Evolutionary conservation across 768 basidiomycete genomes (phyloP).

Genomic region (Hebeloma cylindrosporum): DNA sequence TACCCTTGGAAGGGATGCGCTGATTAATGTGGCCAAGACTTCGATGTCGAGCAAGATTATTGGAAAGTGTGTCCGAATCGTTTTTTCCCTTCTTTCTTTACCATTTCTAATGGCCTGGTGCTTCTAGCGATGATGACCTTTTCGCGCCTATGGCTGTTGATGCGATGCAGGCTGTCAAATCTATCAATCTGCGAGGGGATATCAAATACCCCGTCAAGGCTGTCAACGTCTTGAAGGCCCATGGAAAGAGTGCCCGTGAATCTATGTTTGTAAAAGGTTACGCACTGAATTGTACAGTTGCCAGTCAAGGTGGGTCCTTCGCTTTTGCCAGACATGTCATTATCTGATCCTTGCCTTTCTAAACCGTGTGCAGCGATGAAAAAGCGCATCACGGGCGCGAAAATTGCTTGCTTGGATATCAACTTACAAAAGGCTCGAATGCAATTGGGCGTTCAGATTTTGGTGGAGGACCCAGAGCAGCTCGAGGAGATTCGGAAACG

Average conservation of each 20-base stretch:
- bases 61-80: constrained; percentile 69
- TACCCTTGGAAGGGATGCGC: constrained; percentile 82
- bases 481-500: constrained; percentile 94
- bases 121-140: constrained; percentile 85
- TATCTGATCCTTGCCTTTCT: constrained; percentile 2
- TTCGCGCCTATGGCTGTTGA: constrained; percentile 99
- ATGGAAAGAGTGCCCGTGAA: constrained; percentile 93
- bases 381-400: constrained; percentile 87
- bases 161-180: constrained; percentile 96
- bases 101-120: neutral
- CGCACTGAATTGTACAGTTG: constrained; percentile 97
- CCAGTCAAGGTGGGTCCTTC: constrained; percentile 81
- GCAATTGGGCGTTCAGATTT: constrained; percentile 97
- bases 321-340: neutral
- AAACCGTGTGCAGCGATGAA: no score
- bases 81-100: neutral
- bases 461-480: constrained; percentile 95
- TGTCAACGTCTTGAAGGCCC: constrained; percentile 97
- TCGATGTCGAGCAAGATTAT: constrained; percentile 99
- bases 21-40: constrained; percentile 97
- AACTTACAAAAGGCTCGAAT: constrained; percentile 95
- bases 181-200: constrained; percentile 90
- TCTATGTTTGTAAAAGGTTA: constrained; percentile 95
- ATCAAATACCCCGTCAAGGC: constrained; percentile 99
- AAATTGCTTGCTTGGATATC: constrained; percentile 98